phyloP scores from a whole-genome alignment of 805 yeast genomes.

The Tanozyma kutaoensis region DNA sequence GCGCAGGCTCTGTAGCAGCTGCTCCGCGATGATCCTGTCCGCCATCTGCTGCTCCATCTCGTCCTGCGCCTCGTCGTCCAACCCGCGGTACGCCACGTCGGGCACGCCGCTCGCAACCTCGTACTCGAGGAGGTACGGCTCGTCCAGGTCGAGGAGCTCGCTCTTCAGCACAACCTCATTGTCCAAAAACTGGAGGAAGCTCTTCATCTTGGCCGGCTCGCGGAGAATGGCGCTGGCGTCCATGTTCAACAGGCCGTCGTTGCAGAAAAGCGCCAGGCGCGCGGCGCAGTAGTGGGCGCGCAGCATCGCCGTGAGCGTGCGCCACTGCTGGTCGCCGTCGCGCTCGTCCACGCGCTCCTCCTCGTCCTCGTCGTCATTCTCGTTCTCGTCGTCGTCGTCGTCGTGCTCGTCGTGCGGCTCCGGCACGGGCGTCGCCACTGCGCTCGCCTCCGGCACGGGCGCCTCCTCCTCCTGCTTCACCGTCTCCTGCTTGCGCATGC shows the following conservation, averaged over 20 bases:
- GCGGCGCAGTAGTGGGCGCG: conserved; percentile 63
- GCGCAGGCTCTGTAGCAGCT: neutral
- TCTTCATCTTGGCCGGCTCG: conserved; percentile 54
- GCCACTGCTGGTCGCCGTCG: conserved; percentile 49
- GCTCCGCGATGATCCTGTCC: conserved; percentile 12
- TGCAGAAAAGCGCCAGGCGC: conserved; percentile 53
- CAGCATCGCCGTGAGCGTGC: conserved; percentile 63
- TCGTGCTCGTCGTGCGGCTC: no score
- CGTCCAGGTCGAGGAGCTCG: conserved; percentile 38
- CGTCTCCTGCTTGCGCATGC: conserved; percentile 24
- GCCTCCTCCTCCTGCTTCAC: conserved; percentile 14
- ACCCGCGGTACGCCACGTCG: conserved; percentile 38
- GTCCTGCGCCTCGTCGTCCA: conserved; percentile 29
- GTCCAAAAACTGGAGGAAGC: conserved; percentile 33
- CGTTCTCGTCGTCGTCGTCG: conserved; percentile 2
- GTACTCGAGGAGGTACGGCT: conserved; percentile 65
- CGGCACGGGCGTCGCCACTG: no score
- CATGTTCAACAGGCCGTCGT: conserved; percentile 40
- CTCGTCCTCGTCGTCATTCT: conserved; percentile 31
- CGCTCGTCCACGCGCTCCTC: conserved; percentile 29
- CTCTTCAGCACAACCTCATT: conserved; percentile 27
- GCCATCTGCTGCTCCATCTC: conserved; percentile 21
- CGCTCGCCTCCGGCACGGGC: no score
- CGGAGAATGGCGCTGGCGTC: conserved; percentile 63
- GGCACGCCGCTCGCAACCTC: conserved; percentile 79